Conservation (phyloP, 2,329 filamentous ascomycete species). For the Fusarium tricinctum region DNA sequence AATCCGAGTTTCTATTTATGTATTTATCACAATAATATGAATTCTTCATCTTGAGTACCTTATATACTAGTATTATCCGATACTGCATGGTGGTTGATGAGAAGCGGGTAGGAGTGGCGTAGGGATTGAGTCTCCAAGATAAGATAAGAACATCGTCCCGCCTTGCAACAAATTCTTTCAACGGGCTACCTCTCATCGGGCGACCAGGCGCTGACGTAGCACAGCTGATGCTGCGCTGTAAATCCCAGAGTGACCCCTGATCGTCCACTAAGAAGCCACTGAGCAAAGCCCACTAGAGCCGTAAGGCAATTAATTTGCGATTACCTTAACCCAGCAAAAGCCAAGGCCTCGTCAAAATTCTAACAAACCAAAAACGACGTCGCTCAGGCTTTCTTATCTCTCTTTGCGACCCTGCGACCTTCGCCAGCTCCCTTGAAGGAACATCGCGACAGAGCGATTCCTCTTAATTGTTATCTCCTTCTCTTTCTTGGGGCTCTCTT, state of each 20-base stretch:
- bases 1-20: no score
- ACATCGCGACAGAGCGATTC: constrained; percentile 23
- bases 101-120: constrained; percentile 1
- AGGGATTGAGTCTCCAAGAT: constrained; percentile 1
- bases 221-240: constrained; percentile 13
- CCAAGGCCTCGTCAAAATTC: constrained; percentile 39
- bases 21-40: no score
- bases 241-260: constrained; percentile 17
- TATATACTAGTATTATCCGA: no score
- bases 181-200: neutral
- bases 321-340: constrained; percentile 21
- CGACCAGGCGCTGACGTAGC: constrained; percentile 5
- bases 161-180: constrained; percentile 34
- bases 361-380: constrained; percentile 41
- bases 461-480: constrained; percentile 5
- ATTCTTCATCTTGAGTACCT: no score
- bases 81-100: neutral
- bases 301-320: constrained; percentile 31
- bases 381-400: constrained; percentile 32
- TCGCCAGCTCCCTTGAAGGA: constrained; percentile 17
- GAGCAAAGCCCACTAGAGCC: constrained; percentile 34
- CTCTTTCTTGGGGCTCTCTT: constrained; percentile 30
- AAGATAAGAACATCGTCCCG: constrained; percentile 19
- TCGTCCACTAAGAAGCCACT: constrained; percentile 32
- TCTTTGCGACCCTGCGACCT: constrained; percentile 36